Base-by-base conservation (phyloP, 2,329 filamentous ascomycete species). In the Canariomyces notabilis region DNA sequence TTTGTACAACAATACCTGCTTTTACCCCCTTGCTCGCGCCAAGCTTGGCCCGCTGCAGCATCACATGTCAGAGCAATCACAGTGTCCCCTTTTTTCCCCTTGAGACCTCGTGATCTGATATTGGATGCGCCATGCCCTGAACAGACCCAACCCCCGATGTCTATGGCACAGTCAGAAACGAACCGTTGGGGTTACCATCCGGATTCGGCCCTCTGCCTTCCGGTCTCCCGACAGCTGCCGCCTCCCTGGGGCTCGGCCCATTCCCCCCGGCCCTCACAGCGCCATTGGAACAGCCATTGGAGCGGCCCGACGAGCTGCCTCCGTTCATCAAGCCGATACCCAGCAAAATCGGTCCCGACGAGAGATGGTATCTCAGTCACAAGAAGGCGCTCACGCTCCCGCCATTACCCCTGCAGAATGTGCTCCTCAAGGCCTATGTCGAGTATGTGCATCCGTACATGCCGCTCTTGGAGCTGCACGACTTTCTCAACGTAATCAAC, bases 381-480 rank as follows among this genome's bases (percentile, higher is more conserved):
- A 96, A 95, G 71, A 89, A 89, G 4, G 89, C 89, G 1, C 71
- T 96, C 55, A 82, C 82, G 2, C 77, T 96, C 33, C 91, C 91
- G 2, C 74, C 78, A 33, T 66, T 75, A 4, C 68, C 71, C 4
- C 72, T 96, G 29, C 86, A 91, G 59, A 88, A 87, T 63, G 89
- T 89, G 49, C 75, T 96, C 35, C 71, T 97, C 14, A 82, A 83
- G 57, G 82, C 82, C 32, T 96, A 93, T 59, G 76, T 91, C 51
- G 87, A 95, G 68, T 95, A 85, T 63, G 89, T 96, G 6, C 86
- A 96, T 64, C 89, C 90, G 1, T 96, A 88, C 64, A 95, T 96
- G 88, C 91, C 91, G 19, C 72, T 95, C 23, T 70, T 96, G 52
- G 89, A 87, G 70, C 60, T 83, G 60, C 66, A 80, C 63, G 67